Conservation (phyloP, 768 basidiomycete species). For the Boletus rubropictus region DNA sequence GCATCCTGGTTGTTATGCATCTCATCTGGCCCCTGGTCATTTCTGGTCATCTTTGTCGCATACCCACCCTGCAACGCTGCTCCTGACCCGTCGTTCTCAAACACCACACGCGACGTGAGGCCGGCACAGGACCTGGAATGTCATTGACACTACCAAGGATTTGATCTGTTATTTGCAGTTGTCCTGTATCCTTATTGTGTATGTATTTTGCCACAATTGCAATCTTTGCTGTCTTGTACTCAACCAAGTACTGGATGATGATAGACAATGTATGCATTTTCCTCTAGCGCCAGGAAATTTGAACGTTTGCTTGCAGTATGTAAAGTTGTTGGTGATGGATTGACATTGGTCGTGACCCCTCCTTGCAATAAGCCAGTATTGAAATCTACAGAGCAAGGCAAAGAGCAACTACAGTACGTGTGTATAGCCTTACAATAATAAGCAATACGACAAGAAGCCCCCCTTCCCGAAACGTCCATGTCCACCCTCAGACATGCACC, state of each 20-base stretch:
- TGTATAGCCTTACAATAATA: conserved; percentile 22
- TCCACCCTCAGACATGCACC: conserved; percentile 9
- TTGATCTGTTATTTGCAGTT: neutral
- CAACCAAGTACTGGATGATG: neutral
- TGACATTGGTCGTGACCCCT: neutral
- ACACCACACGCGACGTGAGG: neutral
- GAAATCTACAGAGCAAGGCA: neutral
- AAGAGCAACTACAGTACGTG: neutral
- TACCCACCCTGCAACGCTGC: neutral
- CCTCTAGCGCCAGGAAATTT: neutral
- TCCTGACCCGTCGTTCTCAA: neutral
- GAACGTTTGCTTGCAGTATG: neutral
- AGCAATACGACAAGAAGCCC: neutral
- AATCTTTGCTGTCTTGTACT: neutral
- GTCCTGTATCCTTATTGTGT: neutral
- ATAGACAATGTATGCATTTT: neutral
- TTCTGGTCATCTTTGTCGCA: neutral
- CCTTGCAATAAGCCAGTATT: neutral
- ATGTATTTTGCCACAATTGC: conserved; percentile 4
- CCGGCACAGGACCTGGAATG: too few species aligned
- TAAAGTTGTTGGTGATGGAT: neutral
- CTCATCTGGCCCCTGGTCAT: neutral
- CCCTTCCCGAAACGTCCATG: neutral
- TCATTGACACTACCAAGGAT: neutral
- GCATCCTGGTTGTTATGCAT: neutral